These are phyloP conservation scores for Thielaviopsis populi DNA, from an alignment of 2,329 filamentous ascomycete genomes.

Conservation along the genomic window DNA sequence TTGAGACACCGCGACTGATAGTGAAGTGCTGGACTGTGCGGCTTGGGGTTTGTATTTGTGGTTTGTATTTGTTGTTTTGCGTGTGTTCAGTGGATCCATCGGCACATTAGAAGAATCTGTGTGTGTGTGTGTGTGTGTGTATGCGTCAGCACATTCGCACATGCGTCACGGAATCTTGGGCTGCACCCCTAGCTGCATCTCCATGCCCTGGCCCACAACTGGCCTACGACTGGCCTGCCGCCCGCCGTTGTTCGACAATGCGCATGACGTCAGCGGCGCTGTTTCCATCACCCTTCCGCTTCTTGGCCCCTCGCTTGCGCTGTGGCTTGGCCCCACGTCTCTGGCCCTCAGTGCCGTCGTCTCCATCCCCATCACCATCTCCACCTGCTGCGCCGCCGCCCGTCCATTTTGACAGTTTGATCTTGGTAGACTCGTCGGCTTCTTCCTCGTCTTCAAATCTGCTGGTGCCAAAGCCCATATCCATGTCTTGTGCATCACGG, in stretches of 20 bases:
- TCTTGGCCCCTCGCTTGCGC: constrained; percentile 57
- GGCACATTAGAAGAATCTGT: no score
- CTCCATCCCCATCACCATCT: constrained; percentile 31
- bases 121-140: no score
- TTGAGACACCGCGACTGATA: not conserved
- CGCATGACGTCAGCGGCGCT: constrained; percentile 66
- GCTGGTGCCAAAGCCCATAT: constrained; percentile 84
- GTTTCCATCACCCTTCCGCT: constrained; percentile 64
- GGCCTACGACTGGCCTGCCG: not conserved
- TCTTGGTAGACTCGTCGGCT: constrained; percentile 43
- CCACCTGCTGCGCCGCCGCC: constrained; percentile 27
- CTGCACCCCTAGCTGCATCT: no score
- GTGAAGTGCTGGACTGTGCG: not conserved
- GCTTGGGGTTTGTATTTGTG: not conserved
- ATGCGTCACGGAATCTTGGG: no score
- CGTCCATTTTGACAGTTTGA: constrained; percentile 55
- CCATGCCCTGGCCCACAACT: no score
- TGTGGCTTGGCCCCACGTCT: constrained; percentile 31
- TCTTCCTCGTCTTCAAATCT: constrained; percentile 81
- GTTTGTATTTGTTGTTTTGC: not conserved
- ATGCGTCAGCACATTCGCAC: no score
- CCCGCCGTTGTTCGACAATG: constrained; percentile 48
- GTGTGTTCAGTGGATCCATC: not conserved
- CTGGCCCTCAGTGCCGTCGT: constrained; percentile 24
- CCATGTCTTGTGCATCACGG: constrained; percentile 78